Base-by-base conservation (phyloP, 2,329 filamentous ascomycete species). In the Diaporthe sp. region DNA sequence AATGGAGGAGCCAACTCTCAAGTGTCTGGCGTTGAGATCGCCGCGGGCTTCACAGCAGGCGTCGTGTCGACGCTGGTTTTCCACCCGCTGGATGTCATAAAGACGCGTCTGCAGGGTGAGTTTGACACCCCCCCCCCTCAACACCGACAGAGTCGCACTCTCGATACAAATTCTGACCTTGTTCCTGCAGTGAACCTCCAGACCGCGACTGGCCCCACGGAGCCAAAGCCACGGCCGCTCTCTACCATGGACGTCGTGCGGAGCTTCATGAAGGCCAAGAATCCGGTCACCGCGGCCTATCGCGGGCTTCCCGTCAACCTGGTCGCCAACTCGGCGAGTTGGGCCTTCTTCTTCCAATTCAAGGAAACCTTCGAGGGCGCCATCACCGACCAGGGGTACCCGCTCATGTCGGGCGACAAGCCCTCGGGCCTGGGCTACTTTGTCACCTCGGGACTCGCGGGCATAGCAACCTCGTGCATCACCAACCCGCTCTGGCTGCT, bases 401-500 rank as follows among this genome's bases (percentile, higher is more conserved):
- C 70, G 44, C 37, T 74, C 19, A 76, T 75, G 39, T 51, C 51
- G 80, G 81, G 55, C 78, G 49, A 68, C 39, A 34, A 39, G 7
- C 86, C 95, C 46, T 85, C 88, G 3, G 90, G 91, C 8, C 87
- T 87, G 37, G 95, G 98, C 84, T 98, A 96, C 86, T 96, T 98
- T 82, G 80, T 93, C 62, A 92, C 95, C 5, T 96, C 94, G 46
- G 94, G 87, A n/a, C 81, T 89, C 39, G 87, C 89, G 78, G 96
- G 96, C 42, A 87, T 93, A 25, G 84, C 94, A 55, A 98, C 95
- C 2, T 94, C 96, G 58, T 86, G 94, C 42, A 88, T 96, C 78
- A 98, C 97, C 42, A 98, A 98, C 82, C 97, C 97, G 3, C 93
- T 99, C 80, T 99, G 97, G 97, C 97, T 99, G 3, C 92, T 99